Evolutionary conservation across 345 rosid species (phyloP).

Genomic region (Eucalyptus victrix): DNA sequence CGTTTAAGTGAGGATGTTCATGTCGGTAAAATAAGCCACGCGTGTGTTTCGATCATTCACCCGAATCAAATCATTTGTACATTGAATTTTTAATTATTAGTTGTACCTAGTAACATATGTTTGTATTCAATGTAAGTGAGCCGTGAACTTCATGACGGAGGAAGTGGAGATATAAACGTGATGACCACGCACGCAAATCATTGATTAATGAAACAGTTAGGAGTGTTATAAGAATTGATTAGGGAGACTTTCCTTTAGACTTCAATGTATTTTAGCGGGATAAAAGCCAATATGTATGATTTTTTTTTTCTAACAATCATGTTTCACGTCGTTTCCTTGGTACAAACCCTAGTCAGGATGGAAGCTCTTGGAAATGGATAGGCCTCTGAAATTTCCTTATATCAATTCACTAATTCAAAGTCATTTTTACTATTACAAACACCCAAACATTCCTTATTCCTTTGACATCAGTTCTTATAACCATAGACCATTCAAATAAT

Average conservation of each 20-base stretch:
- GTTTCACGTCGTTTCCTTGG: too few species aligned
- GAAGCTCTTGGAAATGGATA: not conserved
- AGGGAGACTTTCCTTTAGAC: not conserved
- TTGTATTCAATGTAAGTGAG: not conserved
- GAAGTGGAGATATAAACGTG: not conserved
- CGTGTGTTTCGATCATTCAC: not conserved
- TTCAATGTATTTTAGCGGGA: too few species aligned
- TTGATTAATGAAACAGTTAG: not conserved
- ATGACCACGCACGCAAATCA: not conserved
- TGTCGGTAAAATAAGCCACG: not conserved
- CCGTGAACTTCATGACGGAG: not conserved
- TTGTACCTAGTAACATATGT: not conserved
- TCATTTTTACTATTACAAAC: not conserved
- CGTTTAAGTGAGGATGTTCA: not conserved
- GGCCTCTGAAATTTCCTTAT: not conserved
- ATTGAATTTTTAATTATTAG: not conserved
- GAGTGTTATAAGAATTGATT: too few species aligned
- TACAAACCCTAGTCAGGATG: not conserved
- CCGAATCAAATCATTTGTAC: not conserved
- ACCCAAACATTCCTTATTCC: not conserved
- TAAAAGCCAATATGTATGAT: too few species aligned
- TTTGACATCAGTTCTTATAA: not conserved
- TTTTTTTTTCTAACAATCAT: fast-evolving
- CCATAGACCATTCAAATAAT: not conserved
- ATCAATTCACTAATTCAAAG: too few species aligned